phyloP scores from a whole-genome alignment of 192 early-diverging fungal species.

The Chytriomyces sp. region DNA sequence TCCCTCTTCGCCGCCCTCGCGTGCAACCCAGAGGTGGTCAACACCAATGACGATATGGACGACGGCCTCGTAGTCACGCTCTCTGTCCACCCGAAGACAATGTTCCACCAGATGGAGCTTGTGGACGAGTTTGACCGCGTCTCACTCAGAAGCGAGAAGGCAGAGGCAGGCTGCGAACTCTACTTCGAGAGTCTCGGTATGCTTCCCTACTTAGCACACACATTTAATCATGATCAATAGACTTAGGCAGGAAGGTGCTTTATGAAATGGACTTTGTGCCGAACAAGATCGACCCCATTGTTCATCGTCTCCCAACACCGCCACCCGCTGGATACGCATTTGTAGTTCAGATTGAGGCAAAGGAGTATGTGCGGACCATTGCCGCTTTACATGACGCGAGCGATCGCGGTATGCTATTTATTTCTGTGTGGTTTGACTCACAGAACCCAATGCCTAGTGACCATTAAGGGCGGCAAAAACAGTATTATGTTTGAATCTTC shows the following conservation, averaged over 20 bases:
- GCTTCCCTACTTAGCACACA: background rate
- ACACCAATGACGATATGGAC: constrained; percentile 19
- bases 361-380: constrained; percentile 37
- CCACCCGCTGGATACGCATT: constrained; percentile 29
- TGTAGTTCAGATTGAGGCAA: constrained; percentile 37
- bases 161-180: constrained; percentile 41
- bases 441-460: background rate
- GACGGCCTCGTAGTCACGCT: constrained; percentile 29
- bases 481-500: constrained; percentile 37
- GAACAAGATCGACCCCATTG: constrained; percentile 34
- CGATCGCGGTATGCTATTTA: constrained; percentile 39
- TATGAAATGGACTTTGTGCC: constrained; percentile 49
- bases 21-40: constrained; percentile 23
- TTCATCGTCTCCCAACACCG: constrained; percentile 25
- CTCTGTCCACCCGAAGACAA: constrained; percentile 36
- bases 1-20: constrained; percentile 6
- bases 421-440: background rate
- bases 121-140: constrained; percentile 41
- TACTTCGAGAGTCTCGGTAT: constrained; percentile 42
- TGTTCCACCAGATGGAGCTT: constrained; percentile 41
- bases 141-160: constrained; percentile 38
- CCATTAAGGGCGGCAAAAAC: constrained; percentile 40
- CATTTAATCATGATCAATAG: constrained; percentile 19
- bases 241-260: constrained; percentile 36
- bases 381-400: constrained; percentile 36